Conservation (phyloP, 2,329 filamentous ascomycete genomes). For the Helminthosporium solani region DNA sequence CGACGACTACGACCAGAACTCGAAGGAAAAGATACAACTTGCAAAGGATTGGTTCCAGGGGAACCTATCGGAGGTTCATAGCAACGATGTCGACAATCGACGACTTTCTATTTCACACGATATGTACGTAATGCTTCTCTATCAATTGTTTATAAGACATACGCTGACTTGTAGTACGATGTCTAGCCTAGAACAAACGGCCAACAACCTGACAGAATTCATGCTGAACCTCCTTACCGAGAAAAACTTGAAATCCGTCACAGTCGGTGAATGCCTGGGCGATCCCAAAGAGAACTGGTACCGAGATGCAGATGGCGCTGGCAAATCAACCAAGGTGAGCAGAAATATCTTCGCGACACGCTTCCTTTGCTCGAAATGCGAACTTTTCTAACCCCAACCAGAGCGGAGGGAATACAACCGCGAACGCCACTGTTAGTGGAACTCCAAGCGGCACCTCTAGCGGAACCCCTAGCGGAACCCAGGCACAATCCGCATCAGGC, state of each 20-base stretch:
- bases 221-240: conserved; percentile 45
- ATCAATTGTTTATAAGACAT: not conserved
- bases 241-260: conserved; percentile 48
- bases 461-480: no score
- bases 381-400: no score
- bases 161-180: not conserved
- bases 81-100: conserved; percentile 21
- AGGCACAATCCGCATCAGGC: no score
- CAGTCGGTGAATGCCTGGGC: conserved; percentile 50
- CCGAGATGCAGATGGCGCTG: conserved; percentile 38
- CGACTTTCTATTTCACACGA: conserved; percentile 58
- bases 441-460: no score
- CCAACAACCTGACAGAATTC: conserved; percentile 45
- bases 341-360: no score
- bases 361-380: no score
- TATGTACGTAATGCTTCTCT: conserved; percentile 23
- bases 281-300: conserved; percentile 52
- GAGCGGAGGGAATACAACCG: no score
- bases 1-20: conserved; percentile 60
- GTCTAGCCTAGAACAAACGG: conserved; percentile 45
- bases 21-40: conserved; percentile 51
- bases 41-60: conserved; percentile 54
- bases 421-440: no score
- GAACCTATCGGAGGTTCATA: conserved; percentile 36
- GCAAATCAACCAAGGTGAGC: conserved; percentile 14